Evolutionary conservation across 345 rosid species (phyloP).

Genomic region (Eucalyptus polybractea): DNA sequence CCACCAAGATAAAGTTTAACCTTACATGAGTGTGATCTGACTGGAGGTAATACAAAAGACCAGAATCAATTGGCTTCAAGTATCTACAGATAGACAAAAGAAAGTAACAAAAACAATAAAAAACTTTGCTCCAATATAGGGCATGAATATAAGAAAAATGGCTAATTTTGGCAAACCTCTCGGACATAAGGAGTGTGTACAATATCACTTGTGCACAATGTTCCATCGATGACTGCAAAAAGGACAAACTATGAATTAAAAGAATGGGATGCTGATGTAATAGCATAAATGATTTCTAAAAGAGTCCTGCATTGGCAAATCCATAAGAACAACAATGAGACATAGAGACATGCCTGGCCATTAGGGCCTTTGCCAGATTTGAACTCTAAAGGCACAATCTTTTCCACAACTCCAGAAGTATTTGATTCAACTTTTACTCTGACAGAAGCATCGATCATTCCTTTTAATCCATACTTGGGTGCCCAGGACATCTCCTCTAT

Average conservation of each 20-base stretch:
- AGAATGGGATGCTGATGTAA: not conserved
- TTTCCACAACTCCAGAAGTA: constrained; percentile 29
- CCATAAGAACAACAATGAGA: not conserved
- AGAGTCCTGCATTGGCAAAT: not conserved
- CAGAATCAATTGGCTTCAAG: constrained; percentile 61
- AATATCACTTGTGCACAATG: constrained; percentile 94
- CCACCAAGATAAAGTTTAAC: not conserved
- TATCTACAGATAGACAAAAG: constrained; percentile 35
- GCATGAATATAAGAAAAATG: not conserved
- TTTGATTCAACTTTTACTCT: constrained; percentile 48
- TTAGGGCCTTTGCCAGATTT: constrained; percentile 75
- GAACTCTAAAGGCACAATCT: constrained; percentile 84
- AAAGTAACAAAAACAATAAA: not conserved
- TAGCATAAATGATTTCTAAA: not conserved
- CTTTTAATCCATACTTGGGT: constrained; percentile 93
- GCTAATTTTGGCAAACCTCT: constrained; percentile 38
- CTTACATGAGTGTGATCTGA: constrained; percentile 82
- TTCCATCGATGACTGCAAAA: constrained; percentile 75
- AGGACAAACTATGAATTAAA: not conserved
- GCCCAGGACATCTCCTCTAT: constrained; percentile 99
- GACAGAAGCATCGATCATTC: constrained; percentile 91
- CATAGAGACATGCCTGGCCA: constrained; percentile 58
- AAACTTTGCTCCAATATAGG: not conserved
- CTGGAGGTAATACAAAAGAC: constrained; percentile 80
- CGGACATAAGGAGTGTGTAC: constrained; percentile 97